phyloP scores from a whole-genome alignment of 2,329 filamentous ascomycete genomes.

The Colletotrichum sp. region DNA sequence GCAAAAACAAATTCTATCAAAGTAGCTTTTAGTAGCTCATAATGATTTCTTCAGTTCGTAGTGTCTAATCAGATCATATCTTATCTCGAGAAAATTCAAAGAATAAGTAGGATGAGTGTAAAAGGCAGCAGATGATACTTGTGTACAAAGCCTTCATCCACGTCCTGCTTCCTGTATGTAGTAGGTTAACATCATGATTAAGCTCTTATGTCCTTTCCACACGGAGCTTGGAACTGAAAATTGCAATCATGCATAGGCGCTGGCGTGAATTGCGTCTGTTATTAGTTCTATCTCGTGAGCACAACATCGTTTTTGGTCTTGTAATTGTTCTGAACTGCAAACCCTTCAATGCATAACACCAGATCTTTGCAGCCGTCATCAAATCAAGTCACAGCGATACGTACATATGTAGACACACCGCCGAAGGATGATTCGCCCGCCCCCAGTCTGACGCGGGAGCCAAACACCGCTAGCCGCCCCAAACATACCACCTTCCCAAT shows the following conservation, averaged over 20 bases:
- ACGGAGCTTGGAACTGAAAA: accelerated
- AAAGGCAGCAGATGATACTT: not conserved
- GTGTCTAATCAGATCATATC: accelerated
- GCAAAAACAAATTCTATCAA: accelerated
- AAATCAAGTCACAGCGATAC: not conserved
- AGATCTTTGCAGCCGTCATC: accelerated
- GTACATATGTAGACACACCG: not conserved
- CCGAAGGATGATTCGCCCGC: not conserved
- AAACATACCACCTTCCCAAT: not conserved
- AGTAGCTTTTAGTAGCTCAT: accelerated
- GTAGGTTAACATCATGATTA: accelerated
- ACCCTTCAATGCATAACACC: not conserved
- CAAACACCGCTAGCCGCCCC: not conserved
- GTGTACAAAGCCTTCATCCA: accelerated
- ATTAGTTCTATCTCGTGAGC: not conserved
- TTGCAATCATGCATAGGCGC: not conserved
- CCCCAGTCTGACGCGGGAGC: not conserved
- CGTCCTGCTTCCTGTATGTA: not conserved
- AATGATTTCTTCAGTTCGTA: accelerated
- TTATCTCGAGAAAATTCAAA: not conserved
- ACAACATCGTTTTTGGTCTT: not conserved
- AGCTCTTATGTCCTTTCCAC: accelerated
- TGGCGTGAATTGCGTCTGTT: not conserved
- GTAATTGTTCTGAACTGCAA: not conserved
- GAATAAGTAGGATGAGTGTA: not conserved